These are phyloP conservation scores for Mortierella sp. DNA, from an alignment of 371 early-diverging fungal species.

Conservation along the genomic window DNA sequence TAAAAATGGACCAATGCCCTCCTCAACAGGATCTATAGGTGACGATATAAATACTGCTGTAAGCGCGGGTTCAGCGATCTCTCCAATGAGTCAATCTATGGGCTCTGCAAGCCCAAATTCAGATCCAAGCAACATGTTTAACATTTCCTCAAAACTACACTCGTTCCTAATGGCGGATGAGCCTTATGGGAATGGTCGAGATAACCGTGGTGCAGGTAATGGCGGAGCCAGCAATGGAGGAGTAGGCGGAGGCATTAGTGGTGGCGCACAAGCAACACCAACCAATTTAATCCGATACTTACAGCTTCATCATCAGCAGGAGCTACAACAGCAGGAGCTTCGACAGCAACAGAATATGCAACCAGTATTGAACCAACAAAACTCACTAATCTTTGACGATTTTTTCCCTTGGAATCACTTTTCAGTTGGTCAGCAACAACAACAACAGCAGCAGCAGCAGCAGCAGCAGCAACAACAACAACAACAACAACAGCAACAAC, in stretches of 20 bases:
- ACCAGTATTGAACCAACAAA: conserved; percentile 46
- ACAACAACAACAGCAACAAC: conserved; percentile 17
- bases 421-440: conserved; percentile 21
- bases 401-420: conserved; percentile 36
- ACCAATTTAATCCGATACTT: conserved; percentile 48
- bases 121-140: conserved; percentile 29
- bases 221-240: neutral
- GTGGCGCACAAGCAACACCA: conserved; percentile 29
- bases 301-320: conserved; percentile 50
- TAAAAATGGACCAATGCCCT: conserved; percentile 2
- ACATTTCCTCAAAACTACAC: conserved; percentile 25
- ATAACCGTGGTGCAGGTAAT: neutral
- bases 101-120: conserved; percentile 26
- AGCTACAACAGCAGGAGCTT: conserved; percentile 33
- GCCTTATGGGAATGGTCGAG: conserved; percentile 13
- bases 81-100: conserved; percentile 15
- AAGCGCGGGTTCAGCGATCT: conserved; percentile 8
- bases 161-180: conserved; percentile 41
- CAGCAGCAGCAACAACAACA: conserved; percentile 25
- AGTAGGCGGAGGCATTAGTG: neutral
- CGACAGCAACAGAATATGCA: conserved; percentile 46
- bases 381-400: conserved; percentile 48
- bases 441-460: conserved; percentile 25
- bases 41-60: neutral
- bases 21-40: too few relatives aligned